Conservation (phyloP, 2,329 filamentous ascomycete genomes). For the Diplodia scrobiculata region DNA sequence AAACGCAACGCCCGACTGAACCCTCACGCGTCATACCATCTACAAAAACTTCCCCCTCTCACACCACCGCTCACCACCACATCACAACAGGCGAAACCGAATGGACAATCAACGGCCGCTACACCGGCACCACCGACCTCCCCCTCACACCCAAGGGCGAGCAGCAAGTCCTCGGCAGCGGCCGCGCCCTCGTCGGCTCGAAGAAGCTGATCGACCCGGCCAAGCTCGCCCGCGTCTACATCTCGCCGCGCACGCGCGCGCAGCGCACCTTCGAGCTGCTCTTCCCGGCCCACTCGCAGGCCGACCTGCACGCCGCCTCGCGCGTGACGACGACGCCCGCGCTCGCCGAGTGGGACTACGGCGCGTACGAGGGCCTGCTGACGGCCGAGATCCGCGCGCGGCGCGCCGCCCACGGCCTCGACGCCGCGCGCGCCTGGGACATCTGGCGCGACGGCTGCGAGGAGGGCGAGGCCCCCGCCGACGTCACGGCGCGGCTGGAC, state of each 20-base stretch:
- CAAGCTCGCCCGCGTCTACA: constrained; percentile 52
- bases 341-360: constrained; percentile 86
- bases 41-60: constrained; percentile 58
- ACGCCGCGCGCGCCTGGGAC: constrained; percentile 66
- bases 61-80: constrained; percentile 33
- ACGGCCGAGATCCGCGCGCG: constrained; percentile 64
- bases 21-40: constrained; percentile 57
- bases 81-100: constrained; percentile 47
- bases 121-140: constrained; percentile 52
- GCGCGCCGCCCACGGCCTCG: constrained; percentile 61
- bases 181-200: constrained; percentile 52
- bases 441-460: constrained; percentile 90
- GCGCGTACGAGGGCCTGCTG: constrained; percentile 80
- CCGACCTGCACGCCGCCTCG: constrained; percentile 6
- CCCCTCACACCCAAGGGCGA: constrained; percentile 42
- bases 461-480: constrained; percentile 74
- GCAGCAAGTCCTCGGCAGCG: constrained; percentile 51
- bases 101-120: constrained; percentile 53
- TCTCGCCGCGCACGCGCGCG: constrained; percentile 56
- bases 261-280: constrained; percentile 54
- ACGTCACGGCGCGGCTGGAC: constrained; percentile 72
- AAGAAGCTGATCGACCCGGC: constrained; percentile 57
- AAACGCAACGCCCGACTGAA: constrained; percentile 28
- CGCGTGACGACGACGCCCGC: constrained; percentile 68
- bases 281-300: constrained; percentile 33